These are phyloP conservation scores for Penicillium desertorum DNA, from an alignment of 495 filamentous ascomycete genomes.

Conservation along the genomic window DNA sequence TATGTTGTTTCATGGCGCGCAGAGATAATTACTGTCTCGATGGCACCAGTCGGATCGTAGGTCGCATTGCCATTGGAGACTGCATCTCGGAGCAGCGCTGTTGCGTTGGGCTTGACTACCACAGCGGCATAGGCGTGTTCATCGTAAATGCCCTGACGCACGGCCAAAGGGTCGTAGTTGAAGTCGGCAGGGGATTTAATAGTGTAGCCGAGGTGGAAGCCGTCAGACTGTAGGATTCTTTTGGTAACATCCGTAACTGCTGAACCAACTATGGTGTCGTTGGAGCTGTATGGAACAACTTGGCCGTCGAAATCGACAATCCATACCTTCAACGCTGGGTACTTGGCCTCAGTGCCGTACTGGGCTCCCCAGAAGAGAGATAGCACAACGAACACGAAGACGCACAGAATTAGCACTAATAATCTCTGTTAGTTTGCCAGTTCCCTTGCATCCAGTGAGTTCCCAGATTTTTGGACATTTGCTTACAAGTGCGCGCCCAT, in stretches of 20 bases:
- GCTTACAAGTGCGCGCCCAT: slow-evolving; percentile 34
- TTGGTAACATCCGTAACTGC: slow-evolving; percentile 46
- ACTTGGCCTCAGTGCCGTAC: slow-evolving; percentile 49
- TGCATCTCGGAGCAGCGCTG: slow-evolving; percentile 56
- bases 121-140: slow-evolving; percentile 63
- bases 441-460: not conserved
- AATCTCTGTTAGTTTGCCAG: not conserved
- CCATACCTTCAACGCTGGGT: slow-evolving; percentile 51
- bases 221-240: slow-evolving; percentile 32
- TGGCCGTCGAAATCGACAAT: slow-evolving; percentile 67
- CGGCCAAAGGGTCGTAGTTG: slow-evolving; percentile 55
- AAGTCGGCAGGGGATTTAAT: slow-evolving; percentile 54
- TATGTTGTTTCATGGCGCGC: slow-evolving; percentile 59
- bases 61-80: slow-evolving; percentile 55
- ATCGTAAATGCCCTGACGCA: slow-evolving; percentile 62
- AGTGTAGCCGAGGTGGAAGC: slow-evolving; percentile 48
- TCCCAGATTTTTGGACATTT: not conserved
- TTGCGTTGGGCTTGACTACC: slow-evolving; percentile 66
- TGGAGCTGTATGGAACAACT: slow-evolving; percentile 49
- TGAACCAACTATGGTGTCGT: slow-evolving; percentile 56
- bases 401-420: slow-evolving; percentile 52
- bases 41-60: slow-evolving; percentile 63
- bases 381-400: slow-evolving; percentile 55
- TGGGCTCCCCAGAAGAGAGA: slow-evolving; percentile 63
- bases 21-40: slow-evolving; percentile 58